Evolutionary conservation across 768 basidiomycete genomes (phyloP).

Genomic region (Mycena rosella): DNA sequence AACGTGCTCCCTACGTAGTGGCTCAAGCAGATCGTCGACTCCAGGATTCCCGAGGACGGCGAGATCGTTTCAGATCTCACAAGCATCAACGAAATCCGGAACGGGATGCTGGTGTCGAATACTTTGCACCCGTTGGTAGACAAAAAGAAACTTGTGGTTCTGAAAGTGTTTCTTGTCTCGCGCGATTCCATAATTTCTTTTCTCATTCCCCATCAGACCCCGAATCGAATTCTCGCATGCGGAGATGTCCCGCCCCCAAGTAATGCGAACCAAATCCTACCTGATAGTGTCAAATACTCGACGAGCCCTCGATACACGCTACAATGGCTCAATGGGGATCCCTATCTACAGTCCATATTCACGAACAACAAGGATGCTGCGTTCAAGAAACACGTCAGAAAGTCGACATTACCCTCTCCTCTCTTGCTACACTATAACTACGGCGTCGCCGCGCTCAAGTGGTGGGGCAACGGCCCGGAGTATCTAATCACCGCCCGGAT

Average conservation of each 20-base stretch:
- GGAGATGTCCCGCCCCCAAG: constrained; percentile 2
- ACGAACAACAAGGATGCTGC: constrained; percentile 28
- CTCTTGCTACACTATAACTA: constrained; percentile 33
- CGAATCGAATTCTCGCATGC: constrained; percentile 2
- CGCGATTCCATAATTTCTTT: not conserved
- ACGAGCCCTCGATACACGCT: constrained; percentile 6
- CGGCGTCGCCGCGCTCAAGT: constrained; percentile 31
- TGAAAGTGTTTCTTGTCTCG: constrained; percentile 4
- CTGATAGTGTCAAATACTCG: constrained; percentile 9
- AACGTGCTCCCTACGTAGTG: not conserved
- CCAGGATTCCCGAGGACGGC: not conserved
- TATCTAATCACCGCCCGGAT: not conserved
- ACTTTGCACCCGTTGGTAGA: not conserved
- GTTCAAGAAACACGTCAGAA: constrained; percentile 9
- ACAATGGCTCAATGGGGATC: constrained; percentile 10
- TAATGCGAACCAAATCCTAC: not conserved
- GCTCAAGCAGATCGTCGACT: not conserved
- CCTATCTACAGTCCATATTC: not conserved
- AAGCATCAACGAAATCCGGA: not conserved
- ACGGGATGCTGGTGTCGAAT: constrained; percentile 11
- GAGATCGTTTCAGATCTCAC: constrained; percentile 9
- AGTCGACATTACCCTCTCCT: not conserved
- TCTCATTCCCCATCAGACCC: constrained; percentile 10
- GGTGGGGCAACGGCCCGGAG: constrained; percentile 23
- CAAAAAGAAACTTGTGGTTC: not conserved